Conservation (phyloP, 2,329 filamentous ascomycete species). For the Xylaria sp. region DNA sequence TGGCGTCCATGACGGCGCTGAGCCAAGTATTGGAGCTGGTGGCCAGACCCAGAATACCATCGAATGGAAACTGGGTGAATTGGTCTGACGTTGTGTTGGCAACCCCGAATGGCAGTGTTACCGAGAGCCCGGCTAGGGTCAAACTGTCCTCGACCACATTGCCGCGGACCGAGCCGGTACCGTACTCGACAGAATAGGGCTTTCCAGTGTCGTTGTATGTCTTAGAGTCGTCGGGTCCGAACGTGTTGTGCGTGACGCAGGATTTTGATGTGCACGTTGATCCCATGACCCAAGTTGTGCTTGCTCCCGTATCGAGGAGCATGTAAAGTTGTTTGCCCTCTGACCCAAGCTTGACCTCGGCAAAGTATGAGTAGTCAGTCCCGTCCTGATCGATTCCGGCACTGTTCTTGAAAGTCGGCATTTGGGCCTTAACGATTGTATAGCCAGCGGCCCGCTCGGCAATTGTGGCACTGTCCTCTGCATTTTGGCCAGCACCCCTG, state of each 20-base stretch:
- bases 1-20: conserved; percentile 66
- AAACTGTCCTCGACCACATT: conserved; percentile 73
- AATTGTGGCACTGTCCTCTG: conserved; percentile 39
- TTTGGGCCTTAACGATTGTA: conserved; percentile 58
- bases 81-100: conserved; percentile 77
- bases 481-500: conserved; percentile 50
- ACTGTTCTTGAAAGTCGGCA: conserved; percentile 60
- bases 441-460: conserved; percentile 60
- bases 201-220: conserved; percentile 66
- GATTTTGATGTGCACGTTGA: conserved; percentile 72
- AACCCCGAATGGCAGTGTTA: conserved; percentile 77
- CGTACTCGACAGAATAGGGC: conserved; percentile 77
- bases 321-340: conserved; percentile 65
- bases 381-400: conserved; percentile 72
- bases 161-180: conserved; percentile 79
- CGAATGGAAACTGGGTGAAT: conserved; percentile 83
- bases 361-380: conserved; percentile 73
- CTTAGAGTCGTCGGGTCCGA: conserved; percentile 72
- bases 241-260: conserved; percentile 76
- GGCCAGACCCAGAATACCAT: conserved; percentile 85
- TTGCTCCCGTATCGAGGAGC: conserved; percentile 74
- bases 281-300: conserved; percentile 87
- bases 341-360: conserved; percentile 67
- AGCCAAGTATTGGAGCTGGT: conserved; percentile 76
- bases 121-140: conserved; percentile 71